Evolutionary conservation across 1,284 basidiomycete genomes (phyloP).

Genomic region (Apiotrichum veenhuisii): DNA sequence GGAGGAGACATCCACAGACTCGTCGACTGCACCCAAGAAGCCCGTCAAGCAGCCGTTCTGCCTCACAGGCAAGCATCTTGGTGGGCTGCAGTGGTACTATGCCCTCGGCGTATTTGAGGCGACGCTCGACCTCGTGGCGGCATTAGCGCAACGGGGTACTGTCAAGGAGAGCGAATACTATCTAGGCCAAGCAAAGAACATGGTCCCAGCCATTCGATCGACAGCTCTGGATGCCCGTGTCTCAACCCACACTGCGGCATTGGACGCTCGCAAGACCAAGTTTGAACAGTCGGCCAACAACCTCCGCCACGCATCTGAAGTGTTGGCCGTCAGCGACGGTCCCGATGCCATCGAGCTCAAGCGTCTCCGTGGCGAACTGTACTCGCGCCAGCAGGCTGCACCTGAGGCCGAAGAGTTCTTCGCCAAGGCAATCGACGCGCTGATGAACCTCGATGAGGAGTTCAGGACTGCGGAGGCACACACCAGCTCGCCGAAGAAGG

Average conservation of each 20-base stretch:
- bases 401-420: constrained; percentile 54
- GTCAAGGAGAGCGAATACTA: constrained; percentile 78
- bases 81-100: constrained; percentile 69
- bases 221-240: constrained; percentile 64
- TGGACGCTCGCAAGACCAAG: constrained; percentile 62
- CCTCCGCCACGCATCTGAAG: constrained; percentile 55
- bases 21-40: not conserved
- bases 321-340: constrained; percentile 30
- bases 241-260: constrained; percentile 61
- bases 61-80: constrained; percentile 47
- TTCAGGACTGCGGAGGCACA: constrained; percentile 39
- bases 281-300: constrained; percentile 57
- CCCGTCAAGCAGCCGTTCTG: constrained; percentile 4
- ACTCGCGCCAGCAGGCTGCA: constrained; percentile 53
- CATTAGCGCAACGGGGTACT: constrained; percentile 68
- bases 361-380: constrained; percentile 57
- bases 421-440: constrained; percentile 32
- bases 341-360: constrained; percentile 61
- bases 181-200: constrained; percentile 63
- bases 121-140: constrained; percentile 60
- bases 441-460: constrained; percentile 33
- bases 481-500: constrained; percentile 44
- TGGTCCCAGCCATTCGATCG: constrained; percentile 65
- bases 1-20: not conserved
- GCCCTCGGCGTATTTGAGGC: constrained; percentile 62